These are phyloP conservation scores for Coemansia sp. DNA, from an alignment of 192 early-diverging fungal genomes.

Conservation along the genomic window DNA sequence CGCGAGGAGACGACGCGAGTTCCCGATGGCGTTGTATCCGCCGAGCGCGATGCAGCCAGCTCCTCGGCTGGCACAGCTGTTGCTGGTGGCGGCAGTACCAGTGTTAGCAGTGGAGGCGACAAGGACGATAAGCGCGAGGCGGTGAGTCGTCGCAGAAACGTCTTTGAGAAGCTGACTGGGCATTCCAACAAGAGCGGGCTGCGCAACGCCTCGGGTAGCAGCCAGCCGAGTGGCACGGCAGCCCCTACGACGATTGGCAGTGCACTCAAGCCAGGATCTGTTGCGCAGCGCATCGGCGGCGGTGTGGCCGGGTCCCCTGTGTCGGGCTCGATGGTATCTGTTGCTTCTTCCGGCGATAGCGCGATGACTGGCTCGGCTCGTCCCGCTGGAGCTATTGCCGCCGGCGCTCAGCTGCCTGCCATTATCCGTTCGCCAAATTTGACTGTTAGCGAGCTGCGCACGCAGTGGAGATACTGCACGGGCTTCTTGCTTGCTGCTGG, in stretches of 20 bases:
- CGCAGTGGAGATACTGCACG: conserved; percentile 55
- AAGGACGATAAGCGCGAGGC: conserved; percentile 34
- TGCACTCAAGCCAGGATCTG: background rate
- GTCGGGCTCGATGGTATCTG: conserved; percentile 3
- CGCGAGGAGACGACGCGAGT: conserved; percentile 48
- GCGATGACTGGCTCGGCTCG: background rate
- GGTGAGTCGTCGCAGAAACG: conserved; percentile 38
- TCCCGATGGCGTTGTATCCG: conserved; percentile 16
- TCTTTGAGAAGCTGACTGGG: conserved; percentile 53
- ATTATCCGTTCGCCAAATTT: conserved; percentile 23
- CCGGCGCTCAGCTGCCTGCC: conserved; percentile 47
- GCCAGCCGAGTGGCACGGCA: background rate
- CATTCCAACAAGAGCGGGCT: conserved; percentile 30
- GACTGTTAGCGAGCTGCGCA: conserved; percentile 46
- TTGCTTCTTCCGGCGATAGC: background rate
- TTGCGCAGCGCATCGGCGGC: conserved; percentile 1
- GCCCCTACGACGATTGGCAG: background rate
- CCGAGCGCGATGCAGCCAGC: conserved; percentile 25
- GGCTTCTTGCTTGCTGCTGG: conserved; percentile 53
- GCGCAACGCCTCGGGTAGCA: conserved; percentile 4
- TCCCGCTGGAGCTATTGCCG: conserved; percentile 23
- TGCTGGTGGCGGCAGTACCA: background rate
- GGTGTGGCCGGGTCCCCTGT: background rate
- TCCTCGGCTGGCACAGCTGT: background rate
- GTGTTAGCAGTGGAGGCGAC: conserved; percentile 2